Base-by-base conservation (phyloP, 2,329 filamentous ascomycete genomes). In the Fusarium stilboides region DNA sequence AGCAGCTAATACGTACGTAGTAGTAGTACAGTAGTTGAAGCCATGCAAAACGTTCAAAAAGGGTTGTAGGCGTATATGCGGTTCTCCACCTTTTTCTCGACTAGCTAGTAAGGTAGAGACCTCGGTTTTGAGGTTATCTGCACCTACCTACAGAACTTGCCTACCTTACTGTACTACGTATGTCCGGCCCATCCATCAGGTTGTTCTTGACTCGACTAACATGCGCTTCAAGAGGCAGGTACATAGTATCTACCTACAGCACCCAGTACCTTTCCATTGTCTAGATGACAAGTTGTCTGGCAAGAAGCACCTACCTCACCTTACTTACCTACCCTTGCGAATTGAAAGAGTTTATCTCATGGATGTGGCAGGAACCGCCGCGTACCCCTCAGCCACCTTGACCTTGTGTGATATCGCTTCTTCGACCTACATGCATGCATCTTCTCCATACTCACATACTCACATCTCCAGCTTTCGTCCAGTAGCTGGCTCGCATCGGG, bases 371-470 rank as follows among this genome's bases (percentile, higher is more conserved):
- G 51, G 57, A 52, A 36, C 49, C 40, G 42, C 49, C 63, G 49
- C 62, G 50, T 51, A 46, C 55, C 65, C 34, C 67, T 65, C 63
- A 55, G 65, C 63, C 65, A 44, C 58, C 47, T 50, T 42, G 37
- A 57, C 24, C 62, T 55, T 39, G 28, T 33, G 64, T 66, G 69
- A 71, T 71, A 57, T 68, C 57, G 69, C 54, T 70, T 60, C 65
- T 46, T 70, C 40, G 44, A 51, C 50, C 34, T 49, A 56, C 57
- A 63, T 57, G 37, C 64, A 57, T 52, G 54, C 57, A 58, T 69
- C 43, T 62, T 71, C 39, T 66, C 55, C 57, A 60, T 57, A 34
- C 52, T 56, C 47, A 51, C 59, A 60, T 34, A 47, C 47, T 43
- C 37, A 53, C 40, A 60, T 60, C 55, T 69, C 57, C 50, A 50